These are phyloP conservation scores for Glycine latifolia DNA, from an alignment of 306 rosid genomes.

Conservation along the genomic window DNA sequence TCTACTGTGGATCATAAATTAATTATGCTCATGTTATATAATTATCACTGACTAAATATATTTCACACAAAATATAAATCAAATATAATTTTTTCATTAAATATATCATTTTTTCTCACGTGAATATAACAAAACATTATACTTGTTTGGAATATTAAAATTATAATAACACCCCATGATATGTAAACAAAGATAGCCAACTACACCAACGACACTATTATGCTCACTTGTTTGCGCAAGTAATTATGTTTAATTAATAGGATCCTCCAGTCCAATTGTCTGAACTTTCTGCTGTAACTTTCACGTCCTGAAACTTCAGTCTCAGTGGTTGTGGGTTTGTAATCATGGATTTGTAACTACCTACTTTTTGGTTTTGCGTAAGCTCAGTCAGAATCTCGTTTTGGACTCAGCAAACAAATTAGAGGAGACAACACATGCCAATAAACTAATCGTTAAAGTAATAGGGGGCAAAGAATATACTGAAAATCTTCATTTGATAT, in stretches of 20 bases:
- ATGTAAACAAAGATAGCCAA: too few relatives aligned
- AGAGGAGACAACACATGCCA: constrained; percentile 38
- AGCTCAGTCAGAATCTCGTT: constrained; percentile 20
- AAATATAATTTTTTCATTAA: too few relatives aligned
- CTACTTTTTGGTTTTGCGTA: constrained; percentile 32
- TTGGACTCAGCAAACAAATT: constrained; percentile 26
- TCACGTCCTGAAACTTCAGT: neutral
- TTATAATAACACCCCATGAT: too few relatives aligned
- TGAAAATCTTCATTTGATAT: constrained; percentile 1
- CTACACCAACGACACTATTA: too few relatives aligned
- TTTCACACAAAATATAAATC: too few relatives aligned
- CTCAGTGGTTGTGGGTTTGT: neutral
- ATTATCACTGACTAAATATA: too few relatives aligned
- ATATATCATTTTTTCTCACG: too few relatives aligned
- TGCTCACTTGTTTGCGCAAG: neutral
- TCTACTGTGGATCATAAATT: too few relatives aligned
- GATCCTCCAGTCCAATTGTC: neutral
- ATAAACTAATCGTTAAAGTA: constrained; percentile 15
- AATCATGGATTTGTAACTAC: constrained; percentile 29
- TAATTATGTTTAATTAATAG: neutral
- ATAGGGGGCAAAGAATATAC: constrained; percentile 44
- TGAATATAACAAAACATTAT: too few relatives aligned
- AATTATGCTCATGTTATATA: too few relatives aligned
- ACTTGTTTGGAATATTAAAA: too few relatives aligned
- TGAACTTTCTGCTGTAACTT: neutral